Percentiles rank a stretch among this genome's conserved stretches.
Evolutionary conservation across 2,329 filamentous ascomycete species (phyloP).

Genomic region (Juglanconis juglandina): DNA sequence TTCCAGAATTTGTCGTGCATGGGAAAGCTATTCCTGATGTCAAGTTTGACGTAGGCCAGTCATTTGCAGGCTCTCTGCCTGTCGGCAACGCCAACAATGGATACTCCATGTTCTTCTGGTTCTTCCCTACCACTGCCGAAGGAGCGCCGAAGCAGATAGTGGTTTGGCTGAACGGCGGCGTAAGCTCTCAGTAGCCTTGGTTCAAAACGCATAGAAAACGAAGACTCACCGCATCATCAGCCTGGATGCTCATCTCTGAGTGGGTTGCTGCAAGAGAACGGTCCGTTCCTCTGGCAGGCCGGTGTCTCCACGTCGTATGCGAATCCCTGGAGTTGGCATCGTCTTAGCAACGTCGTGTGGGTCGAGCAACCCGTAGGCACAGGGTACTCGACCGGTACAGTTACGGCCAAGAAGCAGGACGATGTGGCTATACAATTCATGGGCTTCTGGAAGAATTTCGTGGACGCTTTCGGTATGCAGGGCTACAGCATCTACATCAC

Average conservation of each 20-base stretch:
- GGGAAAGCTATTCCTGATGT: conserved; percentile 61
- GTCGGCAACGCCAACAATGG: conserved; percentile 43
- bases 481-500: conserved; percentile 65
- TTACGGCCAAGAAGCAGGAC: conserved; percentile 59
- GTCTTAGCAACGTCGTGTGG: conserved; percentile 71
- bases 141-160: conserved; percentile 50
- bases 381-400: conserved; percentile 62
- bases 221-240: conserved; percentile 21
- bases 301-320: conserved; percentile 60
- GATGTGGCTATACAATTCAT: conserved; percentile 65
- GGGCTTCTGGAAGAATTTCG: conserved; percentile 71
- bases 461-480: conserved; percentile 61
- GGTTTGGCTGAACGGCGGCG: conserved; percentile 53
- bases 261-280: conserved; percentile 69
- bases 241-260: conserved; percentile 56
- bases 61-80: conserved; percentile 55
- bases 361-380: conserved; percentile 62
- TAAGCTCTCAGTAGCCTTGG: conserved; percentile 18
- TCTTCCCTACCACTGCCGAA: conserved; percentile 53
- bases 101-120: conserved; percentile 57
- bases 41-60: conserved; percentile 60
- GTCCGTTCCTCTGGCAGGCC: conserved; percentile 63
- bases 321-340: conserved; percentile 67
- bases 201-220: not conserved
- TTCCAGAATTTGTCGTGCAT: conserved; percentile 56